Evolutionary conservation across 352 stramenopile genomes (phyloP), one percentile per base, ranked within the genome.

Genomic region (Globisporangium emineosum): DNA sequence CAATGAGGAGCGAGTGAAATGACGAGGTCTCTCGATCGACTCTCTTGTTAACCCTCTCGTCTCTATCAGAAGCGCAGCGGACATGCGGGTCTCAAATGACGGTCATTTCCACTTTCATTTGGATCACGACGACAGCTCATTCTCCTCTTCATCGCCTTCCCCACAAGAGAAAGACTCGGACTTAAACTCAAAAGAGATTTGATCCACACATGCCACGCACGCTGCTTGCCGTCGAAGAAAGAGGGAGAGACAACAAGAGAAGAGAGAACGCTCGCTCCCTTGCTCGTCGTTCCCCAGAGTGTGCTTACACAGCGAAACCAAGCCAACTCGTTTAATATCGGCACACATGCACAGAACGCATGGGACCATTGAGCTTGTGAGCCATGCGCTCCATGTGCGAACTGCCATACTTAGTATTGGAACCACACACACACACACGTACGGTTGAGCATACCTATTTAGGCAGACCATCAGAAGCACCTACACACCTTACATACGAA

Each of bases 151-250:
- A 23, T 45, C 30, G 30, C 52, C 52, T 43, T 57, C 29, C 43
- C 19, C 13, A 23, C 1, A 17, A 17, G 4, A 7, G 10, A 57
- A 15, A 50, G 60, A 51, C 65, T 71, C 65, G 4, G 65, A 49
- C 65, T 71, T 68, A 71, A 71, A 71, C 65, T 71, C 65, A 71
- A 63, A 30, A 47, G 4, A 45, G 15, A 35, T 5, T 10, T 30
- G 52, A 42, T 27, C 29, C 19, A 9, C 51, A 42, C 50, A 56
- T 3, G 3, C 51, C 3, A 13, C 29, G 25, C n/a, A 8, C 51
- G 30, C 0, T 23, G 62, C 23, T 60, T 23, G 33, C 13, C 1
- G 12, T 19, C 10, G 25, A 25, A 53, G 32, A 40, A 27, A 40
- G 30, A 43, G 52, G 43, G 5, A 29, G 29, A 56, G 15, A 56